Evolutionary conservation across 805 yeast genomes (phyloP), one percentile per base, ranked within the genome.

Genomic region (Saccharomycopsis lassenensis): DNA sequence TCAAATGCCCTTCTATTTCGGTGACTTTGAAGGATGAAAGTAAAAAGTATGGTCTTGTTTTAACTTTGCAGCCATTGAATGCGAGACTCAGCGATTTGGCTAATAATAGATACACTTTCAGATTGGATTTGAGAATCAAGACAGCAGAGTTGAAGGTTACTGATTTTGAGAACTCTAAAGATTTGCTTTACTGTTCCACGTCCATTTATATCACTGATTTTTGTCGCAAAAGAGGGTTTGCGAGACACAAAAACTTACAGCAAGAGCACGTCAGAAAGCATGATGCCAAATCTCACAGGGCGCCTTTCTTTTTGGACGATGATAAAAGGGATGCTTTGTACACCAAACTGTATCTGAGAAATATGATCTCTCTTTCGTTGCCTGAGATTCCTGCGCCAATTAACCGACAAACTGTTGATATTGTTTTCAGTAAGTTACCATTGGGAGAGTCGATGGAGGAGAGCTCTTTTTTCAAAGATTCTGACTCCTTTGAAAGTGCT

Each of bases 221-320:
- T 44, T 58, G 66, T 16, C 75, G 71, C 40, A 71, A 70, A 37
- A 55, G 59, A 8, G 60, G 71, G 40, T 67, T 66, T 43, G 52
- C 52, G 0, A 63, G 65, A 8, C 67, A 69, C 29, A 56, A 72
- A 35, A 48, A 51, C 7, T 49, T 57, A 14, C 95, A 87, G 52
- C 76, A 76, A 35, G 61, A 62, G 2, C 94, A 82, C 53, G 56
- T 87, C 1, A 58, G 70, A 14, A 45, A 61, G 5, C 81, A 84
- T 48, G 98, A 91, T 61, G 80, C 82, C 0, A 85, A 95, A 0
- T 85, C 74, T 44, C 91, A 84, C 46, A 58, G 98, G 37, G 62
- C 75, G 15, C 77, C 91, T 0, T 87, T 85, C 52, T 54, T 89
- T 20, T 52, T 89, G 6, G 67, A 69, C 3, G 65, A 63, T 5